These are phyloP conservation scores for Periconia sp. DNA, from an alignment of 2,329 filamentous ascomycete genomes.

Conservation along the genomic window DNA sequence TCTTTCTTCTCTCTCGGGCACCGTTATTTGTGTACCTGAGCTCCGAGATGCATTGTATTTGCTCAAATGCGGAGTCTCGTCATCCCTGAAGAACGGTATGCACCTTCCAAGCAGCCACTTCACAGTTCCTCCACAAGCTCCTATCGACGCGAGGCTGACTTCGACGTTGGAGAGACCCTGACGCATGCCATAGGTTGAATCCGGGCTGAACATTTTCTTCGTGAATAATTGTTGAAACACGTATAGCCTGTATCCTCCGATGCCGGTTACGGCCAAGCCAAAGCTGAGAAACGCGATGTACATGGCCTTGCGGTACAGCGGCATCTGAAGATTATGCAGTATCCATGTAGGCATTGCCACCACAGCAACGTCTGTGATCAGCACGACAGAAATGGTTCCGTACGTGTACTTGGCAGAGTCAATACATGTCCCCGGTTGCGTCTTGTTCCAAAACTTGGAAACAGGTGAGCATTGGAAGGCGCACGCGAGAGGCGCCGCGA, in stretches of 20 bases:
- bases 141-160: constrained; percentile 22
- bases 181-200: constrained; percentile 15
- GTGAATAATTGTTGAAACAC: constrained; percentile 17
- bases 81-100: constrained; percentile 18
- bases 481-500: constrained; percentile 19
- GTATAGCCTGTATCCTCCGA: constrained; percentile 19
- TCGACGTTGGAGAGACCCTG: constrained; percentile 26
- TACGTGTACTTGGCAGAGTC: constrained; percentile 16
- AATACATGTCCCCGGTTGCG: constrained; percentile 18
- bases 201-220: constrained; percentile 5
- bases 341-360: constrained; percentile 28
- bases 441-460: constrained; percentile 32
- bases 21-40: background rate
- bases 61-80: constrained; percentile 1
- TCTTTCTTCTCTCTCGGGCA: background rate
- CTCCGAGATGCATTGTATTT: constrained; percentile 3
- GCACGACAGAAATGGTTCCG: constrained; percentile 17
- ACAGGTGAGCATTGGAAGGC: constrained; percentile 38
- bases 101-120: constrained; percentile 23
- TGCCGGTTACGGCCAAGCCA: constrained; percentile 20
- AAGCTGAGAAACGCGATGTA: constrained; percentile 23
- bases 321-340: constrained; percentile 24
- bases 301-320: constrained; percentile 19
- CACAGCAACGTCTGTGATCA: constrained; percentile 26
- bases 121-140: constrained; percentile 22